These are phyloP conservation scores for Colletotrichum tropicale DNA, from an alignment of 2,329 filamentous ascomycete genomes.

Conservation along the genomic window DNA sequence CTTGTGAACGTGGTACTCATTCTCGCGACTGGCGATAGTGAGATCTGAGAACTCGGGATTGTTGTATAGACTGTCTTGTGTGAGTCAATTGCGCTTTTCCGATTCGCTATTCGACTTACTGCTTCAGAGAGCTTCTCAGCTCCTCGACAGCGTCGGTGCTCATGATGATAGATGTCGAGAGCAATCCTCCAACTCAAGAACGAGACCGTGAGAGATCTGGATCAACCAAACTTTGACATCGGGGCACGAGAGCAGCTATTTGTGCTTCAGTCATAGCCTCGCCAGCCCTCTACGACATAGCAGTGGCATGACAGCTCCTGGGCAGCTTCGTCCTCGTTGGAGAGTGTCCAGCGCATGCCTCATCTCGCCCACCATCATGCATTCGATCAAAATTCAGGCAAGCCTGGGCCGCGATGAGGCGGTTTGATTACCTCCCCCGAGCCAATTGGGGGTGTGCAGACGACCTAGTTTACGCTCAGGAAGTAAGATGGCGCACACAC, in stretches of 20 bases:
- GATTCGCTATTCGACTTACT: background rate
- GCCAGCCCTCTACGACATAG: background rate
- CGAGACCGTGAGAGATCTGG: background rate
- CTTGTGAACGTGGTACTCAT: slow-evolving; percentile 1
- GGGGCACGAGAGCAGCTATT: background rate
- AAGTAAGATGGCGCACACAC: background rate
- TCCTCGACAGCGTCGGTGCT: background rate
- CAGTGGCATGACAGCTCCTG: background rate
- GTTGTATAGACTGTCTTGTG: background rate
- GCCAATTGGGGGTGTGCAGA: background rate
- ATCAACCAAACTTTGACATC: background rate
- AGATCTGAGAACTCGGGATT: slow-evolving; percentile 2
- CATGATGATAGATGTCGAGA: background rate
- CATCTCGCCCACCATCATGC: background rate
- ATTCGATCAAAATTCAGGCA: background rate
- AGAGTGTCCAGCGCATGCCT: background rate
- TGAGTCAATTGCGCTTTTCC: background rate
- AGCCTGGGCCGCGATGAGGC: background rate
- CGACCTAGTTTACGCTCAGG: too few relatives aligned
- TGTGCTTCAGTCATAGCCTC: background rate
- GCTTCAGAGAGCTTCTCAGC: background rate
- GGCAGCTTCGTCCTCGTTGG: background rate
- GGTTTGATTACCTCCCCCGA: background rate
- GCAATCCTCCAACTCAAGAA: background rate
- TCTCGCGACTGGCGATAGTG: background rate